A percentile compares a stretch with the other conserved stretches of the same genome.
Evolutionary conservation across 257 asterid genomes (phyloP).

Genomic region (Solanum chaucha): DNA sequence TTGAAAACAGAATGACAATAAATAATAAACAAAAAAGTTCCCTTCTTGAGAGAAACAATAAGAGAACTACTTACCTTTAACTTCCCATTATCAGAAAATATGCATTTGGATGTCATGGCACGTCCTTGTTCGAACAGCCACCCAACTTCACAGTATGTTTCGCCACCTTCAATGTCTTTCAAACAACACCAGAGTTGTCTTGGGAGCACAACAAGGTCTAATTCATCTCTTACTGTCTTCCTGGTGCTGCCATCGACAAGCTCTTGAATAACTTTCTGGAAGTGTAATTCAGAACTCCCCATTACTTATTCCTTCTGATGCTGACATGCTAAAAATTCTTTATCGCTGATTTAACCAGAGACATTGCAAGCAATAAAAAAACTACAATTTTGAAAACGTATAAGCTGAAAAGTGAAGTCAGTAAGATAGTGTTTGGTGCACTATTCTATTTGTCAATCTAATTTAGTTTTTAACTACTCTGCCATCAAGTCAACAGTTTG

Average conservation of each 20-base stretch:
- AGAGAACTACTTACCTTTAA: constrained; percentile 37
- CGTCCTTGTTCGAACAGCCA: constrained; percentile 64
- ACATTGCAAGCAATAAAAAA: neutral
- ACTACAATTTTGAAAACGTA: neutral
- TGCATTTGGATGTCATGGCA: constrained; percentile 61
- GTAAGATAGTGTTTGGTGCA: neutral
- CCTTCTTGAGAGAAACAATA: neutral
- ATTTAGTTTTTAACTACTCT: neutral
- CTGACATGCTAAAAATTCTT: neutral
- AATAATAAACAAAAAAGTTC: neutral
- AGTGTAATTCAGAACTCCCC: neutral
- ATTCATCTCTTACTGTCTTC: constrained; percentile 33
- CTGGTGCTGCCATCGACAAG: constrained; percentile 19
- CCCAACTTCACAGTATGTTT: constrained; percentile 59
- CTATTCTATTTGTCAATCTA: neutral
- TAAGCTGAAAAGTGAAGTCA: neutral
- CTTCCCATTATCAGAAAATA: constrained; percentile 33
- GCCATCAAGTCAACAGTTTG: neutral
- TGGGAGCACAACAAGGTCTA: constrained; percentile 51
- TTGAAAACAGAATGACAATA: no score
- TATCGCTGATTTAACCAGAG: neutral
- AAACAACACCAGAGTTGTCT: constrained; percentile 75
- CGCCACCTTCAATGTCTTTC: constrained; percentile 12
- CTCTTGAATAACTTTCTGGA: constrained; percentile 36
- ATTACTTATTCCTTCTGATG: neutral